Evolutionary conservation across 2,329 filamentous ascomycete species (phyloP), one percentile per base, ranked within the genome.

Genomic region (Penicillium frequentans): DNA sequence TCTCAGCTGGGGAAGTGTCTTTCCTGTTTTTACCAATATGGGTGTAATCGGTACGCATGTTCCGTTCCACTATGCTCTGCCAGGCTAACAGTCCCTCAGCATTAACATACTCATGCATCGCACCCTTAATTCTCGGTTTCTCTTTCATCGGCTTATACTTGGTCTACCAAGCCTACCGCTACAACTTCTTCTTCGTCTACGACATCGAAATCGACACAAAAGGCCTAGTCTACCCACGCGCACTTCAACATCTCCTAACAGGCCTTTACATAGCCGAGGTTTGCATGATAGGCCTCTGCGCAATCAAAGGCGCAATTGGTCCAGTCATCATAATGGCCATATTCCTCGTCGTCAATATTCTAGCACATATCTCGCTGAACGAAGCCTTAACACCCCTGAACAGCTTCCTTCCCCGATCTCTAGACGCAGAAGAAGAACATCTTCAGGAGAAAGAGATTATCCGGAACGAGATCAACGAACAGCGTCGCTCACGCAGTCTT

Each of bases 111-210:
- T 88, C 91, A 2, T 90, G 88, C 65, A 96, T 97, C 65, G 90
- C 92, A 2, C 93, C 93, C 0, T 78, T 97, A 1, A 87, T 96
- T 53, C 81, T 96, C 21, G 84, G 87, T 8, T 96, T 96, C 68
- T 90, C 91, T 5, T 87, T 89, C 1, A 79, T 90, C 16, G 92
- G 91, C 26, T 84, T 97, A 60, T 85, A 82, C 37, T 79, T 95
- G 37, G 91, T 96, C 70, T 96, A 96, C 71, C 79, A 93, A 53
- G 90, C 91, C 37, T 96, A 92, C 81, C 86, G 90, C 35, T 96
- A 97, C 80, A 96, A 96, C 69, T 80, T 96, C 52, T 82, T 97
- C 51, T 97, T 90, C 73, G 91, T 96, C 6, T 89, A 89, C 55
- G 89, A 95, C 70, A 86, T 89, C 14, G 79, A 86, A 57, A 85